Conservation (phyloP, 192 early-diverging fungal genomes). For the Pilobolus umbonatus region DNA sequence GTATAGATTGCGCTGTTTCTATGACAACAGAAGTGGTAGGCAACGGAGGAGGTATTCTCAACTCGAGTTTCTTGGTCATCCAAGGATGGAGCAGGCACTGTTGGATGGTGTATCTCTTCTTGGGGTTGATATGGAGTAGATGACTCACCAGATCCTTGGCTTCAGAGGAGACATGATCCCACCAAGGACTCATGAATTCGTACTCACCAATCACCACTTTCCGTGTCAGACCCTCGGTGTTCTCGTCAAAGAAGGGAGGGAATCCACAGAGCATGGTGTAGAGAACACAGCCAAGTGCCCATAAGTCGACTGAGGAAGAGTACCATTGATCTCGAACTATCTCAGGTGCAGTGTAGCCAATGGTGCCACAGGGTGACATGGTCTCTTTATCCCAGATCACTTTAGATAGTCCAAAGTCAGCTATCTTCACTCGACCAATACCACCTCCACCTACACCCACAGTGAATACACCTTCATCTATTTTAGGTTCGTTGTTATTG, state of each 20-base stretch:
- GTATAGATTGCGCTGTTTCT: background rate
- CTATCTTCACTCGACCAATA: constrained; percentile 81
- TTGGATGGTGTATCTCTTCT: constrained; percentile 69
- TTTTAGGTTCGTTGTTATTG: constrained; percentile 64
- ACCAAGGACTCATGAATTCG: constrained; percentile 85
- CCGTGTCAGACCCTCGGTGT: constrained; percentile 68
- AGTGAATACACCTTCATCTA: constrained; percentile 72
- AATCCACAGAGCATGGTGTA: constrained; percentile 79
- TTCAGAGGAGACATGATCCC: constrained; percentile 75
- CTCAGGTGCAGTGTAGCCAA: constrained; percentile 91
- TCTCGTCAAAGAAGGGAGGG: constrained; percentile 81
- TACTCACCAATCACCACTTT: constrained; percentile 85
- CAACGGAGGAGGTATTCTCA: constrained; percentile 3
- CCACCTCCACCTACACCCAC: constrained; percentile 74
- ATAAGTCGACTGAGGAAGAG: constrained; percentile 80
- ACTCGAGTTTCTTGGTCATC: constrained; percentile 53
- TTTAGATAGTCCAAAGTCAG: constrained; percentile 89
- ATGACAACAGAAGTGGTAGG: constrained; percentile 5
- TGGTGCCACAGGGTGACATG: constrained; percentile 88
- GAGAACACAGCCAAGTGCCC: constrained; percentile 81
- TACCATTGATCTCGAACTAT: constrained; percentile 81
- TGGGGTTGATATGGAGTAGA: constrained; percentile 64
- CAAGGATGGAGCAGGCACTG: constrained; percentile 80
- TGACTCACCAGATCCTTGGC: constrained; percentile 70
- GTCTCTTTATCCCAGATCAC: constrained; percentile 80